phyloP scores from a whole-genome alignment of 1,284 basidiomycete species.

The Hemileia vastatrix region DNA sequence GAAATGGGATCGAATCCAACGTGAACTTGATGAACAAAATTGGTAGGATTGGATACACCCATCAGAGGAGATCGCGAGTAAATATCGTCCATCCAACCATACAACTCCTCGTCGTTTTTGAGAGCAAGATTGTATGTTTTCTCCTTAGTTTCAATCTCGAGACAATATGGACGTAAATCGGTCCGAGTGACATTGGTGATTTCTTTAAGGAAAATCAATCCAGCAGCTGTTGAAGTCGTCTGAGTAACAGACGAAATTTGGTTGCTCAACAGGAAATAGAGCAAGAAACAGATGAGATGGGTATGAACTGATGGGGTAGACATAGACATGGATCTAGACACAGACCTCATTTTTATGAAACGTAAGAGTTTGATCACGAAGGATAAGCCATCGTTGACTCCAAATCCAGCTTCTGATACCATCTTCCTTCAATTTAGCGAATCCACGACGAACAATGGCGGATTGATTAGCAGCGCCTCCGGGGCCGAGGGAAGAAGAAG shows the following conservation, averaged over 20 bases:
- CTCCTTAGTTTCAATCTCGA: constrained; percentile 73
- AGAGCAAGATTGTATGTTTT: constrained; percentile 65
- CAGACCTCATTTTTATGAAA: constrained; percentile 86
- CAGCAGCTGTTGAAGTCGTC: constrained; percentile 57
- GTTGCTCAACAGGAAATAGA: constrained; percentile 3
- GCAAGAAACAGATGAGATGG: background rate
- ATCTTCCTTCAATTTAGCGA: constrained; percentile 44
- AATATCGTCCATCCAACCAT: constrained; percentile 92
- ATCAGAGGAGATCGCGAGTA: constrained; percentile 83
- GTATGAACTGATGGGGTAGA: constrained; percentile 15
- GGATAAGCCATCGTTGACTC: constrained; percentile 78
- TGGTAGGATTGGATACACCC: constrained; percentile 86
- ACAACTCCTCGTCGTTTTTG: constrained; percentile 89
- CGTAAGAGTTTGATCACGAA: constrained; percentile 68
- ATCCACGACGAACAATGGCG: constrained; percentile 38
- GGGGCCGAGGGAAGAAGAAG: background rate
- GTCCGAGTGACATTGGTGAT: constrained; percentile 80
- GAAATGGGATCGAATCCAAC: constrained; percentile 92
- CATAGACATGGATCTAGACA: constrained; percentile 33
- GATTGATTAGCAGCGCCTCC: constrained; percentile 23
- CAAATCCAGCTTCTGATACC: constrained; percentile 69
- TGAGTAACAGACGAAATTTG: constrained; percentile 34
- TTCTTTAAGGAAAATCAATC: constrained; percentile 61
- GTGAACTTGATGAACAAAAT: constrained; percentile 97
- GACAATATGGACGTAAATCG: constrained; percentile 83